Base-by-base conservation (phyloP, 257 asterid species). In the Penstemon davidsonii region DNA sequence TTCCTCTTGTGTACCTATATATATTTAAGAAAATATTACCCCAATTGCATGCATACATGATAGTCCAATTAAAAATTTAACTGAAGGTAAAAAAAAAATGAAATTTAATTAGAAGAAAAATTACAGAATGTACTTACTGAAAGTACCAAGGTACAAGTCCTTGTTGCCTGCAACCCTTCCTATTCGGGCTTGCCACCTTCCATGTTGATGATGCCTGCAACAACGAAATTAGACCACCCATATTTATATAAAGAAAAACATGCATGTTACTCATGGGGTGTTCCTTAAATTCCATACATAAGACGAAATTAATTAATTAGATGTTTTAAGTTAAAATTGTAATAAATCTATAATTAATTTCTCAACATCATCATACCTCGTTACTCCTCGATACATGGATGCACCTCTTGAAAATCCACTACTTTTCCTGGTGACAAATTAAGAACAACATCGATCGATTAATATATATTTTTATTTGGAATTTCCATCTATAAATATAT, bases 111-210 rank as follows among this genome's bases (percentile, higher is more conserved):
- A 25, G 33, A 68, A 71, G 40, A 60, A 56, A 68, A 68, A 33
- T 36, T 9, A 6, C 0, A 72, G 57, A 67, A 49, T 18, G 41
- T 60, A 87, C 96, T 79, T 86, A 90, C 97, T 87, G 79, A 90
- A 90, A 80, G 97, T 90, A 79, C 97, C 97, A 69, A 90, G 96
- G 90, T 90, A 90, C 97, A 90, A 83, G 91, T 90, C 97, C 82
- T 90, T 90, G 76, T 90, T 90, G 84, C 97, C 97, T 74, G 97
- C 94, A 83, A 90, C 97, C 69, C 97, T 90, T 70, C 97, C 97
- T n/a, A 87, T 90, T 86, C 95, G 15, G 39, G 96, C 96, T 79
- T 90, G 96, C 96, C 96, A 90, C 62, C 95, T 84, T 72, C 96
- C 96, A 82, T 90, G 95, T 80, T 90, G 95, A 76, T 90, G 96